Evolutionary conservation across 2,329 filamentous ascomycete species (phyloP), one percentile per base, ranked within the genome.

Genomic region (Colletotrichum chrysophilum): DNA sequence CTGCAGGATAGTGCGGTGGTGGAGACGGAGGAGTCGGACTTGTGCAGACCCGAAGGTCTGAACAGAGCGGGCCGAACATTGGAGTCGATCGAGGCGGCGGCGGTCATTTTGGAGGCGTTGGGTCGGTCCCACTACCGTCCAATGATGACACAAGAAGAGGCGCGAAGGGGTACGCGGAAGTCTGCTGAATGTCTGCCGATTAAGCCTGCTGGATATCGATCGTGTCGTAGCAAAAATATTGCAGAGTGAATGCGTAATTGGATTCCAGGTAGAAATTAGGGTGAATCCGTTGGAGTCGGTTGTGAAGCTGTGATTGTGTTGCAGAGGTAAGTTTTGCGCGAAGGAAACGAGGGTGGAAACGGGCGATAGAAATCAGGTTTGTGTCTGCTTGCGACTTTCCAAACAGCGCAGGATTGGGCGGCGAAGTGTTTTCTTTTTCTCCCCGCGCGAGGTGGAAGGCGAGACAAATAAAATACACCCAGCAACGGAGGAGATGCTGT

Each of bases 21-120:
- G 66, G 86, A 87, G 62, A 79, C 83, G 65, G 81, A 82, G 71
- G 85, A 86, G 78, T 84, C 78, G 70, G 85, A 85, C 78, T 85
- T 86, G 66, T 81, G 79, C 76, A 86, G 76, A 24, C 77, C 80
- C 36, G 74, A 76, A 13, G 64, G 73, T 76, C 73, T 76, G 74
- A 76, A 36, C 18, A 74, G 48, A 52, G 70, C 64, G 64, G 74
- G 74, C 70, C 74, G 70, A 70, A 66, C 43, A 48, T 79, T 78
- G 7, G 79, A 75, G 32, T 76, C 55, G 26, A 71, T 62, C 21
- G 75, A 76, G 60, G 48, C 38, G 60, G 64, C 74, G 55, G 71
- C 43, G 28, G 65, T 76, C 74, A 76, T 76, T 36, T 70, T 67
- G 43, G 56, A 24, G 64, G 62, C 21, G 58, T 12, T 75, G 56